Evolutionary conservation across 371 early-diverging fungal genomes (phyloP), one percentile per base, ranked within the genome.

Genomic region (Actinomortierella ambigua): DNA sequence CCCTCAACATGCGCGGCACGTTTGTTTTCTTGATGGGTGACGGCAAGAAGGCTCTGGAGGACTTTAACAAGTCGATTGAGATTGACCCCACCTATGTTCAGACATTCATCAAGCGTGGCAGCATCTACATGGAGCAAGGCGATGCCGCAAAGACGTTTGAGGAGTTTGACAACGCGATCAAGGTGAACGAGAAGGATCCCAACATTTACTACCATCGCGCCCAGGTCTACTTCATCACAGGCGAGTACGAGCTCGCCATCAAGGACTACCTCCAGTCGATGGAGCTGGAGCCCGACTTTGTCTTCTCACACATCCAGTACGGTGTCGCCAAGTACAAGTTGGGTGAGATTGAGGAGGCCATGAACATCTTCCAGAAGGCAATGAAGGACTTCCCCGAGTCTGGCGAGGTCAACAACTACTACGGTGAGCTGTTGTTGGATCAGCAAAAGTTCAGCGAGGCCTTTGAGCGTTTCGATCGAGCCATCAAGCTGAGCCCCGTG

Each of bases 361-460:
- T 90, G 84, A 67, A 77, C 15, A 92, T 88, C 4, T 97, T 98
- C 81, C 86, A 88, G 71, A 86, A 88, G 73, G 90, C 94, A 0
- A 77, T 87, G 62, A 82, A 84, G 68, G 85, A 87, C 58, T 98
- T 97, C 84, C 85, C 90, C 47, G 69, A 87, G 29, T 87, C 89
- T 42, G 88, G 93, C 40, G 98, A 98, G 75, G 90, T 96, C 24
- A 94, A 86, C 85, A 97, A 97, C 84, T 98, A 97, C 80, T 94
- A 95, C 60, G 98, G 96, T 70, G 98, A 98, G 80, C 84, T 98
- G 20, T 77, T 96, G 48, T 81, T 94, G 53, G 98, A 98, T 65
- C 91, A 93, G 71, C 92, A 92, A 69, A 83, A 85, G 46, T 82
- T 89, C 43, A 84, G 85, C 11, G 90, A 93, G 62, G 93, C 94